Base-by-base conservation (phyloP, 495 filamentous ascomycete genomes). In the Hypoxylon lienhwacheense region DNA sequence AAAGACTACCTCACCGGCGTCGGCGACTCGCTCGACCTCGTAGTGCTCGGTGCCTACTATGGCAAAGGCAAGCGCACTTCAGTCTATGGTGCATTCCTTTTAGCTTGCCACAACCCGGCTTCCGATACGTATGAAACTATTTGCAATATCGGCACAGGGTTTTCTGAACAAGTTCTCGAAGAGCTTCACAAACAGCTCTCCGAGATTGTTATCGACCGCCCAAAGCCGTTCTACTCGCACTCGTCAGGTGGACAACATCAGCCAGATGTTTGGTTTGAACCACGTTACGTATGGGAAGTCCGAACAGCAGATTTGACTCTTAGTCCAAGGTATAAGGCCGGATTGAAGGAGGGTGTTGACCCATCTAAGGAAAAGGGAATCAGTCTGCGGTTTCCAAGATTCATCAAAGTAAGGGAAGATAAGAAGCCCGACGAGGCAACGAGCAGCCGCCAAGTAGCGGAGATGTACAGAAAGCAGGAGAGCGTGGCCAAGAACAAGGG, bases 201-300 rank as follows among this genome's bases (percentile, higher is more conserved):
- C 0, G 74, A 81, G 3, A 77, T 88, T 36, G 80, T 85, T 53
- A 98, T 98, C 59, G 89, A 95, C 59, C 83, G 82, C 7, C 84
- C 93, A 1, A 97, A 97, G 55, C 93, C 95, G 1, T 98, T 96
- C 70, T 98, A 97, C 67, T 74, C 82, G 1, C 95, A 98, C 66
- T 88, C 85, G 4, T 77, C 75, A 1, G 88, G 87, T 17, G 84
- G 85, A 22, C 91, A 95, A 63, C 87, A 96, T 61, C 93, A 97
- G 69, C 93, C 93, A 1, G 95, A 98, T 67, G 92, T 98, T 24
- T 98, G 93, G 93, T 95, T 98, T 67, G 93, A 97, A 71, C 89
- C 92, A 3, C 83, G 83, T 20, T 81, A 88, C 34, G 95, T 98
- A 1, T 98, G 93, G 93, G 93, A 98, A 70, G 91, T 97, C 53